Percentiles rank a stretch among this genome's conserved stretches.
phyloP scores from a whole-genome alignment of 148 eudicot species.

The Limonium bicolor region DNA sequence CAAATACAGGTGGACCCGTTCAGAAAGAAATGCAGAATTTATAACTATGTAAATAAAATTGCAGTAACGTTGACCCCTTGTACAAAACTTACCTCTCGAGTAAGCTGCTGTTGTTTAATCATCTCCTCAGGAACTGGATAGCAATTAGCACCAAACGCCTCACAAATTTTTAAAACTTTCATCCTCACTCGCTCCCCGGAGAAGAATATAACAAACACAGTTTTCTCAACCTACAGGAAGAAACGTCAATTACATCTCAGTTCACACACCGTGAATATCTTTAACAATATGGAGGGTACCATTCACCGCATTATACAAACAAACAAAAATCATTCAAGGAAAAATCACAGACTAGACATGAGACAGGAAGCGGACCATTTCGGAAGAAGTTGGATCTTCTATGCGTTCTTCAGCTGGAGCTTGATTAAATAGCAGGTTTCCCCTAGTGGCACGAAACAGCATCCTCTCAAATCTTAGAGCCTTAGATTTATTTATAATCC shows the following conservation, averaged over 20 bases:
- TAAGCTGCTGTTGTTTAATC: constrained; percentile 67
- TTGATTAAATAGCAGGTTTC: constrained; percentile 95
- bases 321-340: not conserved
- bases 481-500: constrained; percentile 77
- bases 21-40: too few species aligned
- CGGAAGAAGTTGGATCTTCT: constrained; percentile 73
- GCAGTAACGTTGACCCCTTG: too few species aligned
- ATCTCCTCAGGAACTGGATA: constrained; percentile 92
- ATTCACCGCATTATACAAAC: not conserved
- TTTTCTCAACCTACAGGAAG: constrained; percentile 85
- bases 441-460: constrained; percentile 97
- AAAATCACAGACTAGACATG: not conserved
- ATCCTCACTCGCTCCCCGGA: constrained; percentile 95
- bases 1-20: too few species aligned
- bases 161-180: constrained; percentile 94
- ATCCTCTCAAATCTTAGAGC: constrained; percentile 81
- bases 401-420: constrained; percentile 74
- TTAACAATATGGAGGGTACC: too few species aligned
- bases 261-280: too few species aligned
- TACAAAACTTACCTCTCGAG: constrained; percentile 52
- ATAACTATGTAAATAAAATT: too few species aligned
- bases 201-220: constrained; percentile 90
- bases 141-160: constrained; percentile 98
- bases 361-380: constrained; percentile 39
- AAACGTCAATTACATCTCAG: too few species aligned